Percentiles rank a stretch among this genome's conserved stretches.
These are phyloP conservation scores for Erysimum pusillum DNA, from an alignment of 441 rosid species.

Conservation along the genomic window DNA sequence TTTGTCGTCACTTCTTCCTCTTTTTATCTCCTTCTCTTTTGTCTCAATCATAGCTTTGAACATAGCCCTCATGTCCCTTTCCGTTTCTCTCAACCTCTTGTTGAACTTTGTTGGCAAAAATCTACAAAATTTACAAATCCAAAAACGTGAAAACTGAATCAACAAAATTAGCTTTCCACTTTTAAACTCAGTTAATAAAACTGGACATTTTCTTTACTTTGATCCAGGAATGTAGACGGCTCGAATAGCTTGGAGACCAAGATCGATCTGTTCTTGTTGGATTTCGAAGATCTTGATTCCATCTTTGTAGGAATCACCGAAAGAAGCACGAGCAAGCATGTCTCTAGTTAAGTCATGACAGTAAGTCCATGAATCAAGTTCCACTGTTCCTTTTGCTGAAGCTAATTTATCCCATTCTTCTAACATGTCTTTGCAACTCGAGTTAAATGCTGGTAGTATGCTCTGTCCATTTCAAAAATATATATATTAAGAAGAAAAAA, in stretches of 20 bases:
- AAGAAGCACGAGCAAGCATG: conserved; percentile 51
- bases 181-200: not conserved
- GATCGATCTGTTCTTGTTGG: conserved; percentile 50
- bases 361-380: conserved; percentile 50
- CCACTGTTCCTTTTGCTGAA: conserved; percentile 41
- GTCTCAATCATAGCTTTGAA: conserved; percentile 49
- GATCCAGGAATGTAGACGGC: conserved; percentile 52
- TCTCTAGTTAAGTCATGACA: conserved; percentile 44
- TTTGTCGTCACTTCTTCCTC: conserved; percentile 41
- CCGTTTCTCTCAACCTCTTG: conserved; percentile 49
- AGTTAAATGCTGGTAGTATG: conserved; percentile 46
- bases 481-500: not conserved
- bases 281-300: conserved; percentile 48
- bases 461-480: conserved; percentile 30
- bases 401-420: conserved; percentile 47
- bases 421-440: conserved; percentile 48
- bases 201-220: conserved; percentile 21
- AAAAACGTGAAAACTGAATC: not conserved
- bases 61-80: conserved; percentile 47
- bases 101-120: conserved; percentile 52
- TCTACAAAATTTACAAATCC: conserved; percentile 31
- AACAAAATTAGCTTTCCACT: conserved; percentile 3
- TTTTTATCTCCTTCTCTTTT: conserved; percentile 43
- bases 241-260: conserved; percentile 47
- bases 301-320: conserved; percentile 45